These are phyloP conservation scores for Pseudopyricularia cyperi DNA, from an alignment of 2,329 filamentous ascomycete species.

Conservation along the genomic window DNA sequence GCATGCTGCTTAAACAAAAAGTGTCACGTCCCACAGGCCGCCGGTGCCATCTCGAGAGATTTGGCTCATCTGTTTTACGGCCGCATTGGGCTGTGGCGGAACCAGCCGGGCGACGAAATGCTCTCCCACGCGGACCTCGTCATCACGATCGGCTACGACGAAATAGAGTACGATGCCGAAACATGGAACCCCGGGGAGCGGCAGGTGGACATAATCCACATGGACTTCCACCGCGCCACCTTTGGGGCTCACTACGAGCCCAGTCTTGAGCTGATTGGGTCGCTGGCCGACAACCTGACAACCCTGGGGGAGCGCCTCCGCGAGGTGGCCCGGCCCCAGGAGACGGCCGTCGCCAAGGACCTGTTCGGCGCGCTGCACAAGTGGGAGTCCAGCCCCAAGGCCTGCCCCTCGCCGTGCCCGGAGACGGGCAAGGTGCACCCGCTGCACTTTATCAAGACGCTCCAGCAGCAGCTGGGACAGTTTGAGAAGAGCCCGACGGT, in stretches of 20 bases:
- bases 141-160: slow-evolving; percentile 31
- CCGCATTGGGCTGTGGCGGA: slow-evolving; percentile 32
- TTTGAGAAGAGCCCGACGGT: slow-evolving; percentile 15
- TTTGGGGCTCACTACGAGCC: slow-evolving; percentile 27
- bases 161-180: slow-evolving; percentile 31
- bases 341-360: slow-evolving; percentile 18
- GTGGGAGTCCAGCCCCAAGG: slow-evolving; percentile 16
- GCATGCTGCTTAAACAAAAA: background rate
- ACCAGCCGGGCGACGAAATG: slow-evolving; percentile 31
- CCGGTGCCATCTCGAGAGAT: slow-evolving; percentile 28
- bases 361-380: slow-evolving; percentile 21
- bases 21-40: slow-evolving; percentile 14
- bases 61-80: slow-evolving; percentile 31
- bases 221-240: slow-evolving; percentile 26
- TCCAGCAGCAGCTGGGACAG: slow-evolving; percentile 26
- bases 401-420: slow-evolving; percentile 6
- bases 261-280: slow-evolving; percentile 26
- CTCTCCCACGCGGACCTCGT: slow-evolving; percentile 28
- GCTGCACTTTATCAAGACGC: slow-evolving; percentile 27
- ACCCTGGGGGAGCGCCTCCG: slow-evolving; percentile 17
- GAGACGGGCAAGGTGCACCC: slow-evolving; percentile 24
- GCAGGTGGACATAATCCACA: slow-evolving; percentile 24
- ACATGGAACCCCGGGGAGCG: slow-evolving; percentile 25
- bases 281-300: slow-evolving; percentile 24
- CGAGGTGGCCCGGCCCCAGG: slow-evolving; percentile 17